These are phyloP conservation scores for Tylopilus sp. DNA, from an alignment of 1,284 basidiomycete species.

Conservation along the genomic window DNA sequence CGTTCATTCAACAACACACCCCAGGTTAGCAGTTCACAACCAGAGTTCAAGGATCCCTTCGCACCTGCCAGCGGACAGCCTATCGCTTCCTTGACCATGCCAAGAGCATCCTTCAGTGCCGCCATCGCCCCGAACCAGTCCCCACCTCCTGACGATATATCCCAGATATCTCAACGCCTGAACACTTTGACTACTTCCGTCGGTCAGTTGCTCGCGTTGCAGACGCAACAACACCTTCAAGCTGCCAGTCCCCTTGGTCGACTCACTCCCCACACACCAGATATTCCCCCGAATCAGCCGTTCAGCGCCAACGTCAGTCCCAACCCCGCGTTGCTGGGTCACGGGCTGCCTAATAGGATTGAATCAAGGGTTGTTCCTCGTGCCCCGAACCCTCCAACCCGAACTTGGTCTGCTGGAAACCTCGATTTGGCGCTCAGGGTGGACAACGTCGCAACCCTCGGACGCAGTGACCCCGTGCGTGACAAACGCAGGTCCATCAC, in stretches of 20 bases:
- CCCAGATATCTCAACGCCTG: slow-evolving; percentile 74
- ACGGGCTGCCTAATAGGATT: slow-evolving; percentile 57
- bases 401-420: slow-evolving; percentile 78
- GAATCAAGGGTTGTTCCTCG: slow-evolving; percentile 55
- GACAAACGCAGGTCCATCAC: slow-evolving; percentile 77
- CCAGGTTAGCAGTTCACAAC: slow-evolving; percentile 38
- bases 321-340: slow-evolving; percentile 45
- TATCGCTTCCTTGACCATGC: slow-evolving; percentile 40
- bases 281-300: slow-evolving; percentile 49
- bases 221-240: slow-evolving; percentile 66
- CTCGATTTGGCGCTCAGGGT: slow-evolving; percentile 66
- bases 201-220: slow-evolving; percentile 74
- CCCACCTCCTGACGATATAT: slow-evolving; percentile 65
- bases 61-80: slow-evolving; percentile 41
- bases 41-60: slow-evolving; percentile 78
- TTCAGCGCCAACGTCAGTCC: slow-evolving; percentile 39
- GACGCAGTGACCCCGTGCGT: slow-evolving; percentile 36
- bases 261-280: slow-evolving; percentile 44
- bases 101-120: slow-evolving; percentile 56
- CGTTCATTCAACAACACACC: slow-evolving; percentile 42
- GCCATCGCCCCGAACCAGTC: slow-evolving; percentile 67
- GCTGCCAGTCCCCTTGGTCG: slow-evolving; percentile 41
- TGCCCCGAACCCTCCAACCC: slow-evolving; percentile 63
- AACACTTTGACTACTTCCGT: slow-evolving; percentile 84
- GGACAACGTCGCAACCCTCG: slow-evolving; percentile 35